Evolutionary conservation across 1,139 yeast genomes (phyloP), one percentile per base, ranked within the genome.

Genomic region (Pichia sp.): DNA sequence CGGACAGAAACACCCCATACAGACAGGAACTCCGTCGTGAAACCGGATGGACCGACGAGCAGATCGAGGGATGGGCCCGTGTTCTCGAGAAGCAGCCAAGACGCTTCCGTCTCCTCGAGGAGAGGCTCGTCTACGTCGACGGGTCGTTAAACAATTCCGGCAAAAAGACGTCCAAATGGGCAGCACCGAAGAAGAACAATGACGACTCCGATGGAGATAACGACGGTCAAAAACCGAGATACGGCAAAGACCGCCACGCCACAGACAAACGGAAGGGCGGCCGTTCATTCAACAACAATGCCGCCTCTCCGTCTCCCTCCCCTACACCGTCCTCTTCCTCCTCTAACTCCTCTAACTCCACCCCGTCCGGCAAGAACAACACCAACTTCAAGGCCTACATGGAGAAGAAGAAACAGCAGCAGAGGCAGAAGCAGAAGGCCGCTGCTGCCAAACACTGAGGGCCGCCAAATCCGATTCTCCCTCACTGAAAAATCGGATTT

Each of bases 51-150:
- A 72, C 90, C 0, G 93, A 90, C 63, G 96, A 88, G 60, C 96
- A 89, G 63, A 79, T 91, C 40, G 97, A 91, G 69, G 96, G 96
- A 0, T 91, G 97, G 97, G 84, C 85, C 1, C 69, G 85, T 51
- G 85, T 86, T 84, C 64, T 90, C 31, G 74, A 77, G 42, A 78
- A 77, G 55, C 78, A 83, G 40, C 90, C 94, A 0, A 68, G 73
- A 44, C 70, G 86, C 50, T 83, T 75, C 53, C 75, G 75, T 53
- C 51, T 78, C 7, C 62, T 86, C 48, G 95, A 86, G 58, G 86
- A 83, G 46, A 76, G 76, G 55, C 83, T 70, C 56, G 68, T 81
- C 48, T 71, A 65, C 40, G 71, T 72, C 10, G 76, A 75, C 34
- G 59, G 58, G 2, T 54, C 62, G 1, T 47, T 61, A 40, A 61